Evolutionary conservation across 257 asterid genomes (phyloP).

Genomic region (Solanum verrucosum): DNA sequence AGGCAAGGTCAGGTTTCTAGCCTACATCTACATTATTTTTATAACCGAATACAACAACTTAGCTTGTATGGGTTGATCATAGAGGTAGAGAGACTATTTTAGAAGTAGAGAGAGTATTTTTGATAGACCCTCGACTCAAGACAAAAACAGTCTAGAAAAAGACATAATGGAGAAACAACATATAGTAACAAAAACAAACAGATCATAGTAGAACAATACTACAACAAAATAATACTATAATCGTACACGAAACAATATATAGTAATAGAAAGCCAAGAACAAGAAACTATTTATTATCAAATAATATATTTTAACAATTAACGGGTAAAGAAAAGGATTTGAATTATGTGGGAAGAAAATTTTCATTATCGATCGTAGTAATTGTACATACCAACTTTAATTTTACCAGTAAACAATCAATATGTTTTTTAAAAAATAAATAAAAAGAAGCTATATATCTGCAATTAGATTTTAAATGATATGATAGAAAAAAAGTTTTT

Average conservation of each 20-base stretch:
- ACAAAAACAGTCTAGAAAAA: background rate
- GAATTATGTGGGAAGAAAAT: background rate
- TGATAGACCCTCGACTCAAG: background rate
- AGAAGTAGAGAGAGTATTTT: too few species aligned
- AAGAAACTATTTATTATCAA: background rate
- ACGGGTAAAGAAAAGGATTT: too few species aligned
- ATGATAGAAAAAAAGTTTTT: background rate
- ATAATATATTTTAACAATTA: too few species aligned
- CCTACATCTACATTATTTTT: background rate
- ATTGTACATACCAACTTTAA: background rate
- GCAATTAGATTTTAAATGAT: background rate
- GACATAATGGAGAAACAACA: too few species aligned
- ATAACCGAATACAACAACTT: background rate
- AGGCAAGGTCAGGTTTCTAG: background rate
- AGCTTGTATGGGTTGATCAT: too few species aligned
- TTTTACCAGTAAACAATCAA: background rate
- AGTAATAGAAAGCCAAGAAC: background rate
- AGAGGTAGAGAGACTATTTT: background rate
- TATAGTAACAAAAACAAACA: background rate
- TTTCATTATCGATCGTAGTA: background rate
- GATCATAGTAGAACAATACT: background rate
- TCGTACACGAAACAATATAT: background rate
- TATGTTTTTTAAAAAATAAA: background rate
- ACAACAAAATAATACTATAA: too few species aligned
- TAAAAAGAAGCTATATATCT: background rate